Evolutionary conservation across 768 basidiomycete species (phyloP).

Genomic region (Xerocomellus chrysenteron): DNA sequence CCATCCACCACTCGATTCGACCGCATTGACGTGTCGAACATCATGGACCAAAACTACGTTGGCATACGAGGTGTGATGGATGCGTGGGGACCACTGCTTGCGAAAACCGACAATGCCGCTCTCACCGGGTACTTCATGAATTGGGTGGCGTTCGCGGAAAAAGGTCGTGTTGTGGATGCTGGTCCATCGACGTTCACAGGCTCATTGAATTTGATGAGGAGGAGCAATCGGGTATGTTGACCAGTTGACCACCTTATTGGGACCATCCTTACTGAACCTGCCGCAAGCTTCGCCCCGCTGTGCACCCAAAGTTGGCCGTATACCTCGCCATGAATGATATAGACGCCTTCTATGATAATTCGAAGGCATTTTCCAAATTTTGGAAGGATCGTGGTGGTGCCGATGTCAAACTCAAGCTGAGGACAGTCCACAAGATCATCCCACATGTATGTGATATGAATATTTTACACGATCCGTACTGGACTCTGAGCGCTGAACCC

Average conservation of each 20-base stretch:
- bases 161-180: slow-evolving; percentile 7
- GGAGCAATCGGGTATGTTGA: slow-evolving; percentile 15
- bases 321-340: slow-evolving; percentile 13
- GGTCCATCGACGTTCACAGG: background rate
- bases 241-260: background rate
- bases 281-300: slow-evolving; percentile 6
- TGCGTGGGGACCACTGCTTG: slow-evolving; percentile 40
- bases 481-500: background rate
- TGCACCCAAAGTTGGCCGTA: background rate
- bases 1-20: slow-evolving; percentile 37
- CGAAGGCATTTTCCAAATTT: slow-evolving; percentile 35
- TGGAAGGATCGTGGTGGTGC: slow-evolving; percentile 31
- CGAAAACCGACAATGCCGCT: slow-evolving; percentile 28
- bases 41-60: slow-evolving; percentile 42
- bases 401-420: slow-evolving; percentile 20
- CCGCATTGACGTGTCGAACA: slow-evolving; percentile 50
- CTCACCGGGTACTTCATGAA: slow-evolving; percentile 50
- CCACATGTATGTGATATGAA: slow-evolving; percentile 36
- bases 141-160: slow-evolving; percentile 30
- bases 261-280: background rate
- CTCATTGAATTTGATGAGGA: slow-evolving; percentile 13
- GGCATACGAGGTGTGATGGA: slow-evolving; percentile 36
- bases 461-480: background rate
- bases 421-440: slow-evolving; percentile 34
- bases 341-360: slow-evolving; percentile 37